A percentile compares a stretch with the other conserved stretches of the same genome.
Evolutionary conservation across 2,329 filamentous ascomycete species (phyloP).

Genomic region (Cordyceps tenuipes): DNA sequence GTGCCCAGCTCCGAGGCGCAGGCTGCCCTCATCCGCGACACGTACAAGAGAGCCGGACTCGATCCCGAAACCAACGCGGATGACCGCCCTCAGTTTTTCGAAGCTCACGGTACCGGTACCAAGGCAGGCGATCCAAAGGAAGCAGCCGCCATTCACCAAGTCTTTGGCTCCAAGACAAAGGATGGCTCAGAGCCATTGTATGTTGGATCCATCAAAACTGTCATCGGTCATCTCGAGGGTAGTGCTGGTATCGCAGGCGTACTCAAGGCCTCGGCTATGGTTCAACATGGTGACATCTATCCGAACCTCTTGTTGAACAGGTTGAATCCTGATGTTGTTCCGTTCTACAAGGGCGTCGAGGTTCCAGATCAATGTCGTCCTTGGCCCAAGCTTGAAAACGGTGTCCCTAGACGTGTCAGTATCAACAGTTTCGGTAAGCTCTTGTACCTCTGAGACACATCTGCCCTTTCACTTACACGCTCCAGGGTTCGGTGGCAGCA

Average conservation of each 20-base stretch:
- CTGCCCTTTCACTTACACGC: not conserved
- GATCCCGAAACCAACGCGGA: constrained; percentile 21
- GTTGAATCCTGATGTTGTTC: constrained; percentile 33
- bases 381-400: not conserved
- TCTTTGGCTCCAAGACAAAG: constrained; percentile 22
- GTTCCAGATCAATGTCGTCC: constrained; percentile 3
- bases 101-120: constrained; percentile 27
- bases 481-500: constrained; percentile 28
- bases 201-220: constrained; percentile 37
- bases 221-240: constrained; percentile 39
- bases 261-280: constrained; percentile 37
- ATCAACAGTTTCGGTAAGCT: constrained; percentile 32
- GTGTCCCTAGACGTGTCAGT: constrained; percentile 17
- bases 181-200: constrained; percentile 15
- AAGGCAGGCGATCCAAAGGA: constrained; percentile 41
- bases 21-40: constrained; percentile 26
- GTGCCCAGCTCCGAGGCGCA: constrained; percentile 40
- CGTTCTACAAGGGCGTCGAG: constrained; percentile 10
- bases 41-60: constrained; percentile 30
- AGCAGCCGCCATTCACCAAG: constrained; percentile 34
- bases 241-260: constrained; percentile 37
- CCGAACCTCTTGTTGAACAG: constrained; percentile 39
- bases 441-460: not conserved
- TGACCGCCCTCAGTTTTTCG: constrained; percentile 29
- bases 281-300: constrained; percentile 35